Evolutionary conservation across 2,329 filamentous ascomycete species (phyloP), one percentile per base, ranked within the genome.

Genomic region (Apiospora sp.): DNA sequence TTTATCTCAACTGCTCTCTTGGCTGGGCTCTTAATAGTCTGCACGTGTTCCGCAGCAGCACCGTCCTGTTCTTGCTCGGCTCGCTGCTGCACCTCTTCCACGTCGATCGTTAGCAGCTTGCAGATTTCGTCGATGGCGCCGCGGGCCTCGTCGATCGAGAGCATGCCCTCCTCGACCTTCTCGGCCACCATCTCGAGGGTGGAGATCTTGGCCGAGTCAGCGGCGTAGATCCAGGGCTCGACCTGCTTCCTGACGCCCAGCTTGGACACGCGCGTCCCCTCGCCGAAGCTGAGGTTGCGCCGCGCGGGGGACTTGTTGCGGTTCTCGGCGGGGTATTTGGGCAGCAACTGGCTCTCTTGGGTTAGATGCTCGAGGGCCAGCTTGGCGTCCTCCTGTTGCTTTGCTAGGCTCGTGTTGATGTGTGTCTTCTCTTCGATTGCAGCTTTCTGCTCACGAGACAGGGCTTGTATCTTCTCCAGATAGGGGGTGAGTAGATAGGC

Each of bases 281-380:
- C 83, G n/a, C 82, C 83, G 69, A 88, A 83, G 58, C 84, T 84
- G n/a, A 81, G 80, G 30, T 82, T 81, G 22, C 80, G 76, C 54
- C 73, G 72, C 81, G 82, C 8, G 73, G 72, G 3, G 79, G 68
- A 70, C 30, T 44, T 44, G 43, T 78, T 27, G 58, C 34, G 58
- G 78, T 79, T 73, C 3, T 85, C 83, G 75, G 84, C 81, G 0
- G 88, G 86, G 74, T 90, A 85, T 12, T 83, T 81, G 1, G 86
- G 87, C 16, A 92, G 84, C 22, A 92, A 82, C 74, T 91, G 89
- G 76, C 90, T 92, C 77, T 92, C 90, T 68, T 92, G 87, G 14
- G 87, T 85, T 3, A 92, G 82, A 72, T 86, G 88, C 68, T 86
- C 85, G 10, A 92, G 81, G 1, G 82, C 78, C 78, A 88, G 86